Conservation (phyloP, 805 yeast species). For the Metschnikowia gelsemii region DNA sequence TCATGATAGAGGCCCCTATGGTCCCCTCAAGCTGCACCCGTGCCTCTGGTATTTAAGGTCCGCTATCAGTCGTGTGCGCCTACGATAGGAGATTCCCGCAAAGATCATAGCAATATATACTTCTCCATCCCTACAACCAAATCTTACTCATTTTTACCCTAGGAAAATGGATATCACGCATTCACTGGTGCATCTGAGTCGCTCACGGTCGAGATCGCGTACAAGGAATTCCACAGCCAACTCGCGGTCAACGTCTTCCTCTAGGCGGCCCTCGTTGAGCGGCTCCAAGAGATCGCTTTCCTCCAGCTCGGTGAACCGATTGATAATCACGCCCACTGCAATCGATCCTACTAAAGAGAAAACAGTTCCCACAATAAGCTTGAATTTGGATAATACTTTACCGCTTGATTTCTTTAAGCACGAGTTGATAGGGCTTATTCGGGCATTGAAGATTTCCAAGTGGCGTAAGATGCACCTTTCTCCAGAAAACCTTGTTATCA, state of each 20-base stretch:
- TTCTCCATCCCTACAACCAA: background rate
- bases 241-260: constrained; percentile 35
- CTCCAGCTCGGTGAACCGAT: constrained; percentile 30
- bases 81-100: too few species aligned
- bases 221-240: constrained; percentile 34
- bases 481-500: constrained; percentile 46
- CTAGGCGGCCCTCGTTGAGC: constrained; percentile 34
- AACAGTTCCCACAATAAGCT: constrained; percentile 51
- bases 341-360: constrained; percentile 32
- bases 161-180: constrained; percentile 20
- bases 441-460: constrained; percentile 64
- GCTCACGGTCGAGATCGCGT: constrained; percentile 41
- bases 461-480: constrained; percentile 65
- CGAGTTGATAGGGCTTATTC: constrained; percentile 66
- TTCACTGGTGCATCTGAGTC: constrained; percentile 24
- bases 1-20: background rate
- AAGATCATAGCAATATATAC: too few species aligned
- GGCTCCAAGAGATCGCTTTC: constrained; percentile 37
- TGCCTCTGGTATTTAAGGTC: constrained; percentile 2
- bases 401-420: constrained; percentile 85
- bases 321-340: constrained; percentile 29
- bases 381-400: constrained; percentile 67
- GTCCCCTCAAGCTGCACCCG: background rate
- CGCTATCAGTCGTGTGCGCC: constrained; percentile 1
- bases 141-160: background rate